These are phyloP conservation scores for Rosellinia necatrix DNA, from an alignment of 2,329 filamentous ascomycete species.

Conservation along the genomic window DNA sequence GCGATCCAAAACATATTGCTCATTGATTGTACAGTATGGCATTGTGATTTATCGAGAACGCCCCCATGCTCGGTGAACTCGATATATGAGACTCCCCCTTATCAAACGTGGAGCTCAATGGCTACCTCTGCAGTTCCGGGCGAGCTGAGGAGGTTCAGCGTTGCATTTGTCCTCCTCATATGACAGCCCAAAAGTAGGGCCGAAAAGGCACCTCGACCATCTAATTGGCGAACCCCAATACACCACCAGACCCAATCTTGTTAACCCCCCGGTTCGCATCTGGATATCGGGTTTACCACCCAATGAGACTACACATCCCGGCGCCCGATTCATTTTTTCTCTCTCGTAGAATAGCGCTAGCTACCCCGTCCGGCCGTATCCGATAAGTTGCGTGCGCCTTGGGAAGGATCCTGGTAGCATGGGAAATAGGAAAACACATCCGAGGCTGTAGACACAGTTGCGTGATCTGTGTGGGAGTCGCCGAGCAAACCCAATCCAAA, in stretches of 20 bases:
- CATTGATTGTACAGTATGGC: too few relatives aligned
- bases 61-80: too few relatives aligned
- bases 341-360: not conserved
- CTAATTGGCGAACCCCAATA: conserved; percentile 20
- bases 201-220: conserved; percentile 13
- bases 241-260: not conserved
- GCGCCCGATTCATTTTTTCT: not conserved
- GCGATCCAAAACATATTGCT: too few relatives aligned
- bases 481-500: too few relatives aligned
- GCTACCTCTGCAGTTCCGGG: conserved; percentile 4
- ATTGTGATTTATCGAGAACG: too few relatives aligned
- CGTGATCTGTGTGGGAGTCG: not conserved
- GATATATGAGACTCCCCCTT: not conserved
- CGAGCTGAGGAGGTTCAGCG: conserved; percentile 19
- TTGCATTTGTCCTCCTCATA: conserved; percentile 12
- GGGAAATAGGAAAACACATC: too few relatives aligned
- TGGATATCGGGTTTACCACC: conserved; percentile 5
- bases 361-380: not conserved
- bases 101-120: not conserved
- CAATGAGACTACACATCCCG: conserved; percentile 13
- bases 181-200: conserved; percentile 23
- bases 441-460: not conserved
- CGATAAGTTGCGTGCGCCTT: not conserved
- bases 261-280: not conserved
- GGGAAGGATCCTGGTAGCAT: too few relatives aligned